phyloP scores from a whole-genome alignment of 192 early-diverging fungal genomes.

The Thamnidium elegans region DNA sequence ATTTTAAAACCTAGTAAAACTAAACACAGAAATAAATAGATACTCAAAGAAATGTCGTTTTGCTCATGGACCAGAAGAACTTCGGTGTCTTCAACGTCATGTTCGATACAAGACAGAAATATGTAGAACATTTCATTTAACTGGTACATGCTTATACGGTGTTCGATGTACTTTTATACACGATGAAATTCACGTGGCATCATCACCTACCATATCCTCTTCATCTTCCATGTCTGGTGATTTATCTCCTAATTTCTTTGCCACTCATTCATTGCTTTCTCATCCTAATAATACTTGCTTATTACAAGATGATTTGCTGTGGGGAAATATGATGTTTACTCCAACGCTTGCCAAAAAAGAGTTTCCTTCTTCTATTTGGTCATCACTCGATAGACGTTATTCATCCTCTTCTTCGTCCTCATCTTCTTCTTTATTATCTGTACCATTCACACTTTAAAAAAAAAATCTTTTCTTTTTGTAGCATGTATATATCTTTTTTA shows the following conservation, averaged over 20 bases:
- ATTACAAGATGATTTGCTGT: not conserved
- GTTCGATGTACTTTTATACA: constrained; percentile 96
- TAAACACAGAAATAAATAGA: constrained; percentile 50
- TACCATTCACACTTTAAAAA: too few species aligned
- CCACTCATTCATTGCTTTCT: not conserved
- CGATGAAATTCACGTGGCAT: constrained; percentile 25
- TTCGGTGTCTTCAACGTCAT: constrained; percentile 79
- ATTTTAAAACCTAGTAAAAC: not conserved
- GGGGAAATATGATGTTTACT: not conserved
- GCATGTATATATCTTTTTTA: too few species aligned
- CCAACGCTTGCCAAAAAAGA: not conserved
- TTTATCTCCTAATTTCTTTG: too few species aligned
- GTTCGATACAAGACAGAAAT: constrained; percentile 95
- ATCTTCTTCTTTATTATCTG: constrained; percentile 1
- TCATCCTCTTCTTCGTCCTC: constrained; percentile 10
- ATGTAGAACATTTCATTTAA: constrained; percentile 86
- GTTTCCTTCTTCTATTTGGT: constrained; percentile 8
- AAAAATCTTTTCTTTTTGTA: too few species aligned
- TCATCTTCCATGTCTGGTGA: too few species aligned
- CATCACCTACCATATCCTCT: too few species aligned
- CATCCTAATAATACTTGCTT: not conserved
- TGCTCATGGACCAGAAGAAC: constrained; percentile 81
- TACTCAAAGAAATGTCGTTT: constrained; percentile 94
- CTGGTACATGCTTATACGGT: constrained; percentile 90
- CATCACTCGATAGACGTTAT: not conserved